A percentile compares a stretch with the other conserved stretches of the same genome.
Conservation (phyloP, 192 early-diverging fungal species). For the Anaeromyces robustus region DNA sequence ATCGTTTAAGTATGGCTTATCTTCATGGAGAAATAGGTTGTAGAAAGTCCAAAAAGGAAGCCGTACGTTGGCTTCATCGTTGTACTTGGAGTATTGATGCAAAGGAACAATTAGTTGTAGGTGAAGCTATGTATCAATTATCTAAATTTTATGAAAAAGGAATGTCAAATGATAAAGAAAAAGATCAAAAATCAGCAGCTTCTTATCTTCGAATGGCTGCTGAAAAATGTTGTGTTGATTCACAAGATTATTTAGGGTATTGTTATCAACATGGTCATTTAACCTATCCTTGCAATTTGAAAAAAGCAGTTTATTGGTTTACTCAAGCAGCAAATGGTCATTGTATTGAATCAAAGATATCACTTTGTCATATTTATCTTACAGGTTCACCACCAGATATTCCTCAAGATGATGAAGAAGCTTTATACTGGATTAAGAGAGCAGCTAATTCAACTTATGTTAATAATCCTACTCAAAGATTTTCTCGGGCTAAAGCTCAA, state of each 20-base stretch:
- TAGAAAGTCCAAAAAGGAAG: neutral
- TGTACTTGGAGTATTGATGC: neutral
- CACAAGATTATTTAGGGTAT: neutral
- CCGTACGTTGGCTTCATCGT: neutral
- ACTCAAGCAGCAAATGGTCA: neutral
- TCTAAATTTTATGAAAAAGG: neutral
- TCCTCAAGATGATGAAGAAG: neutral
- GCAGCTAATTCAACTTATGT: neutral
- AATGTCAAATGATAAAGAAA: neutral
- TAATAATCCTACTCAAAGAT: neutral
- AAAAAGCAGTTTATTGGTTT: neutral
- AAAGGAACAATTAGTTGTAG: neutral
- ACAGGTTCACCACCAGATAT: neutral
- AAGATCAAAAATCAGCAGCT: neutral
- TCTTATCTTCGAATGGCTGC: neutral
- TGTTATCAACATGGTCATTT: neutral
- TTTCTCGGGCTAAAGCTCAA: neutral
- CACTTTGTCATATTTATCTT: neutral
- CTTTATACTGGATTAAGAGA: neutral
- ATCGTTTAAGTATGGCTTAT: neutral
- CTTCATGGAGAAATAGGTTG: neutral
- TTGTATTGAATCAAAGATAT: neutral
- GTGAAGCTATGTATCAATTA: neutral
- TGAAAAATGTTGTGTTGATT: neutral
- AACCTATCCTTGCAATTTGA: neutral